Percentiles rank a stretch among this genome's conserved stretches.
phyloP scores from a whole-genome alignment of 805 yeast genomes.

The Jamesozyma piceae region DNA sequence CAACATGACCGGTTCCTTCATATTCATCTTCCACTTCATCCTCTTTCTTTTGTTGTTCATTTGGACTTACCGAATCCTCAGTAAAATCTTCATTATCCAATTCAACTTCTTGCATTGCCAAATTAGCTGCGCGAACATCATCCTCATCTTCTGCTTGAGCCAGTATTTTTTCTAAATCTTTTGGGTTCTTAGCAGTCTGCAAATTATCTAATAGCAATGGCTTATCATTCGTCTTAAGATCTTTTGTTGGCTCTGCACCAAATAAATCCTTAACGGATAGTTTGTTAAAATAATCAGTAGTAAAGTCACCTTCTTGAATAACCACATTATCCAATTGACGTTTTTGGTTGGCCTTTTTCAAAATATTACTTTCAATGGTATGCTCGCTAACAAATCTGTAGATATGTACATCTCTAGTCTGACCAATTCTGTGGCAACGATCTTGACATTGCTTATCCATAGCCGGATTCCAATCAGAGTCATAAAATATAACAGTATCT shows the following conservation, averaged over 20 bases:
- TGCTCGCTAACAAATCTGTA: conserved; percentile 92
- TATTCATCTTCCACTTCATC: conserved; percentile 32
- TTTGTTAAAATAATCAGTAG: conserved; percentile 89
- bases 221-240: conserved; percentile 32
- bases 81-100: conserved; percentile 80
- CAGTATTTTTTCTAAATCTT: conserved; percentile 48
- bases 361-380: conserved; percentile 91
- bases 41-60: conserved; percentile 3
- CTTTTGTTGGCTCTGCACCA: conserved; percentile 38
- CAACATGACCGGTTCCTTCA: conserved; percentile 67
- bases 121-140: conserved; percentile 79
- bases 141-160: conserved; percentile 95
- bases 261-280: conserved; percentile 77
- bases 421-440: conserved; percentile 98
- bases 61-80: conserved; percentile 30
- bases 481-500: conserved; percentile 95
- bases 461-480: conserved; percentile 98
- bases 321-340: conserved; percentile 88
- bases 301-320: conserved; percentile 95
- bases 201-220: conserved; percentile 27
- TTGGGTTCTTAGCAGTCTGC: conserved; percentile 28
- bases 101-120: conserved; percentile 69
- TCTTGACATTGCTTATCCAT: conserved; percentile 99
- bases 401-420: conserved; percentile 93
- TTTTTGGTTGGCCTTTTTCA: conserved; percentile 90